Percentiles rank a stretch among this genome's conserved stretches.
These are phyloP conservation scores for Saksenaea oblongispora DNA, from an alignment of 371 early-diverging fungal species.

Conservation along the genomic window DNA sequence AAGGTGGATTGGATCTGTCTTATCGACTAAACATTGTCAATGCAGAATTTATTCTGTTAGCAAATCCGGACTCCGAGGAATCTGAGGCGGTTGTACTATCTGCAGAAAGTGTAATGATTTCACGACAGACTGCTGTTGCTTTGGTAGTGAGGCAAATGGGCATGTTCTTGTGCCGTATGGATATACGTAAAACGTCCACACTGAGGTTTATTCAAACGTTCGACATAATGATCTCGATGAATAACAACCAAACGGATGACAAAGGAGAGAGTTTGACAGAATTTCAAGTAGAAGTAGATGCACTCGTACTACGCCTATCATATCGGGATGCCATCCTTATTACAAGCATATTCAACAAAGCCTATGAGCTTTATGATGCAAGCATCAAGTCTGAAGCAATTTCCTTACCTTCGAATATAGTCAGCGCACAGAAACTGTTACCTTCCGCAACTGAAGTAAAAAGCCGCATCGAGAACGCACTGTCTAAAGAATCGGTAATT, in stretches of 20 bases:
- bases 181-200: slow-evolving; percentile 74
- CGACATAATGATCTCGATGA: slow-evolving; percentile 79
- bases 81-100: slow-evolving; percentile 91
- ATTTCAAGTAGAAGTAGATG: slow-evolving; percentile 62
- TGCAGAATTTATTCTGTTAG: slow-evolving; percentile 87
- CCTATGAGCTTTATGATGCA: slow-evolving; percentile 57
- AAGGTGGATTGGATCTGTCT: slow-evolving; percentile 36
- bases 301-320: slow-evolving; percentile 70
- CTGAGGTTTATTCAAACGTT: slow-evolving; percentile 90
- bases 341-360: slow-evolving; percentile 80
- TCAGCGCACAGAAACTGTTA: neutral
- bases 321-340: slow-evolving; percentile 88
- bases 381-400: slow-evolving; percentile 4
- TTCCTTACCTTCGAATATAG: neutral
- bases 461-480: slow-evolving; percentile 11
- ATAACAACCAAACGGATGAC: slow-evolving; percentile 40
- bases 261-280: slow-evolving; percentile 29
- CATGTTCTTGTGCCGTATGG: slow-evolving; percentile 92
- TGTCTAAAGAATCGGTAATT: slow-evolving; percentile 23
- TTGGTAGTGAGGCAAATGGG: slow-evolving; percentile 82
- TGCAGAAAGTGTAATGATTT: slow-evolving; percentile 75
- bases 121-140: slow-evolving; percentile 75
- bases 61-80: slow-evolving; percentile 66
- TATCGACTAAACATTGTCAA: slow-evolving; percentile 82
- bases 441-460: neutral